These are phyloP conservation scores for Coniochaeta sp. DNA, from an alignment of 2,329 filamentous ascomycete species.

Conservation along the genomic window DNA sequence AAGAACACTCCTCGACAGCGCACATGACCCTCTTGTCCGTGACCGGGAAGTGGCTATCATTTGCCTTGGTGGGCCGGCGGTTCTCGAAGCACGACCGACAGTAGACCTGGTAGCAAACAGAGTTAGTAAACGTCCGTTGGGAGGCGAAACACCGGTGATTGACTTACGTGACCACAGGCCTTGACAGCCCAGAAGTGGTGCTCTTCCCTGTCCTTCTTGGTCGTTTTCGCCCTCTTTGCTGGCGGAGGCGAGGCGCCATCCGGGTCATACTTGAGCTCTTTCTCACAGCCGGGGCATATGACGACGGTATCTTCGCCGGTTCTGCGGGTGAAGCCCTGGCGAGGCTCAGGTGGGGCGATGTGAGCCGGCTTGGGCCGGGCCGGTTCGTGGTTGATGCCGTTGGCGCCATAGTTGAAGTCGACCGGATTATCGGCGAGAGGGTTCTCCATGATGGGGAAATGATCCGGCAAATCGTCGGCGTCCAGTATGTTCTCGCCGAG, in stretches of 20 bases:
- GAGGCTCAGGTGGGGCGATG: constrained; percentile 56
- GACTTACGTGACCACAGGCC: constrained; percentile 81
- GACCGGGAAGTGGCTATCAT: constrained; percentile 26
- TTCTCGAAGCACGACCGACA: constrained; percentile 55
- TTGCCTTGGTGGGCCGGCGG: constrained; percentile 33
- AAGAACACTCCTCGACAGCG: constrained; percentile 48
- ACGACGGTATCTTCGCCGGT: constrained; percentile 65
- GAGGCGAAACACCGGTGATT: neutral
- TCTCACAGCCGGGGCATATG: constrained; percentile 79
- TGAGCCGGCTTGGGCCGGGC: constrained; percentile 42
- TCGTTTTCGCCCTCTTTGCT: constrained; percentile 31
- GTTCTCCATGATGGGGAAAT: constrained; percentile 9
- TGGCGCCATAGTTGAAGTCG: constrained; percentile 24
- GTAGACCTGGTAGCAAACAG: constrained; percentile 43
- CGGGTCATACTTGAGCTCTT: constrained; percentile 73
- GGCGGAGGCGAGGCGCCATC: constrained; percentile 22
- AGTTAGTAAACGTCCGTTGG: constrained; percentile 1
- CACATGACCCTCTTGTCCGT: constrained; percentile 36
- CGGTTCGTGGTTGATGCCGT: constrained; percentile 23
- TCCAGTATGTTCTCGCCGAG: constrained; percentile 10
- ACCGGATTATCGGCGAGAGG: constrained; percentile 19
- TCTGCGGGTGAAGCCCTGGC: constrained; percentile 73
- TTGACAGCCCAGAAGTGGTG: constrained; percentile 91
- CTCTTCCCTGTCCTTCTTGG: constrained; percentile 51
- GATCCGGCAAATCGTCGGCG: neutral